Evolutionary conservation across 805 yeast genomes (phyloP).

Genomic region (Ogataea degrootiae): DNA sequence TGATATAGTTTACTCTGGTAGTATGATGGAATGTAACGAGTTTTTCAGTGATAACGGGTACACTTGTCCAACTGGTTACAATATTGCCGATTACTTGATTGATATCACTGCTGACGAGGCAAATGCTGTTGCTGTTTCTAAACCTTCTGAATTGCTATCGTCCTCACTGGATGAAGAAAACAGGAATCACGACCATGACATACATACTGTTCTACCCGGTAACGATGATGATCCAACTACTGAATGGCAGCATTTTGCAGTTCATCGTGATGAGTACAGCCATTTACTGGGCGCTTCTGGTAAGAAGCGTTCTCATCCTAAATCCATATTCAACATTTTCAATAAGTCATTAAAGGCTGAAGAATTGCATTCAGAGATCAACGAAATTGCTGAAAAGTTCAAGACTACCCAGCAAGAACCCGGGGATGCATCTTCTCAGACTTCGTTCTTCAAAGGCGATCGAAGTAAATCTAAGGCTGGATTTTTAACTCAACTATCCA

Average conservation of each 20-base stretch:
- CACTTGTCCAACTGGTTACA: constrained; percentile 82
- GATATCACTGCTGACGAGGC: constrained; percentile 69
- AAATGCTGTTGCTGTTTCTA: neutral
- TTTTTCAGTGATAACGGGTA: constrained; percentile 75
- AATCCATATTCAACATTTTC: constrained; percentile 19
- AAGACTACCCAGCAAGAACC: constrained; percentile 8
- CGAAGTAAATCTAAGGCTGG: constrained; percentile 47
- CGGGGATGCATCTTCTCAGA: constrained; percentile 8
- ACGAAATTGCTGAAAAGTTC: constrained; percentile 14
- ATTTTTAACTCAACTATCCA: constrained; percentile 58
- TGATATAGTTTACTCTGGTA: constrained; percentile 81
- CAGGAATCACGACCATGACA: constrained; percentile 19
- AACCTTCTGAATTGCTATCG: neutral
- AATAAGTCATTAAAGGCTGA: constrained; percentile 33
- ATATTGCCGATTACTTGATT: constrained; percentile 88
- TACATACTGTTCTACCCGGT: constrained; percentile 26
- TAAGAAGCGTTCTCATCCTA: constrained; percentile 1
- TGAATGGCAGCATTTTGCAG: constrained; percentile 86
- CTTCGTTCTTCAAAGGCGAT: constrained; percentile 27
- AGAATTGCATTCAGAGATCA: constrained; percentile 38
- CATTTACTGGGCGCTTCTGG: constrained; percentile 14
- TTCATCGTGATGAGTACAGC: constrained; percentile 67
- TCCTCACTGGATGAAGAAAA: constrained; percentile 12
- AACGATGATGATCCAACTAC: constrained; percentile 51
- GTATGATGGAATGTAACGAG: constrained; percentile 66